Evolutionary conservation across 139 green algal genomes (phyloP).

Genomic region (Parachlorella kessleri): DNA sequence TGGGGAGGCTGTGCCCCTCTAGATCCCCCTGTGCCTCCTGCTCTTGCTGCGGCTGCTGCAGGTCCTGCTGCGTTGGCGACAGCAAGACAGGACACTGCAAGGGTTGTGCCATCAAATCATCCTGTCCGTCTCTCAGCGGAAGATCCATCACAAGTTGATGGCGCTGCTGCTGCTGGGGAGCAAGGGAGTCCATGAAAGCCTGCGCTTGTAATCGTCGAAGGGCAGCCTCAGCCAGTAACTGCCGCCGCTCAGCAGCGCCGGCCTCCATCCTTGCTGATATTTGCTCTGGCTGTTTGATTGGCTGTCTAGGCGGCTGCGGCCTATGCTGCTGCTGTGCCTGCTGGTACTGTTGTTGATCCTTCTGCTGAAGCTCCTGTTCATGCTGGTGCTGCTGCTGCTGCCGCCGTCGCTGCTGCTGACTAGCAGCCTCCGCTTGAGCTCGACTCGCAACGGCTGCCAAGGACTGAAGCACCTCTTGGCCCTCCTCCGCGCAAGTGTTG

Average conservation of each 20-base stretch:
- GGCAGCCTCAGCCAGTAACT: neutral
- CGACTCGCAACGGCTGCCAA: neutral
- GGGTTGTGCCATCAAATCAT: neutral
- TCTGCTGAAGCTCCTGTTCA: neutral
- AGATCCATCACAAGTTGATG: neutral
- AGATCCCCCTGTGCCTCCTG: neutral
- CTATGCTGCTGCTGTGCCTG: neutral
- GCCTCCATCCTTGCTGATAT: neutral
- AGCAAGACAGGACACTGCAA: neutral
- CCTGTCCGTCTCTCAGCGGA: neutral
- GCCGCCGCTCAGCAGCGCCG: neutral
- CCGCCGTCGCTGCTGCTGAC: neutral
- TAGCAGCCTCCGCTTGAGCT: neutral
- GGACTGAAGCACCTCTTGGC: neutral
- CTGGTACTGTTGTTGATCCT: neutral
- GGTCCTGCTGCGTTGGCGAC: neutral
- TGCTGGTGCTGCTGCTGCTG: conserved; percentile 4
- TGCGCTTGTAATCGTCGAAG: neutral
- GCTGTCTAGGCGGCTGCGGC: neutral
- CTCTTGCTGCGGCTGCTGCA: neutral
- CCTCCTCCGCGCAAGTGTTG: neutral
- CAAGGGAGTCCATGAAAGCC: no score
- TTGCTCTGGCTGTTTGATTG: neutral
- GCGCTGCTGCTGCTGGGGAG: neutral
- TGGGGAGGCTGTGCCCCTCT: neutral